Evolutionary conservation across 805 yeast species (phyloP).

Genomic region (Phaffomyces antillensis): DNA sequence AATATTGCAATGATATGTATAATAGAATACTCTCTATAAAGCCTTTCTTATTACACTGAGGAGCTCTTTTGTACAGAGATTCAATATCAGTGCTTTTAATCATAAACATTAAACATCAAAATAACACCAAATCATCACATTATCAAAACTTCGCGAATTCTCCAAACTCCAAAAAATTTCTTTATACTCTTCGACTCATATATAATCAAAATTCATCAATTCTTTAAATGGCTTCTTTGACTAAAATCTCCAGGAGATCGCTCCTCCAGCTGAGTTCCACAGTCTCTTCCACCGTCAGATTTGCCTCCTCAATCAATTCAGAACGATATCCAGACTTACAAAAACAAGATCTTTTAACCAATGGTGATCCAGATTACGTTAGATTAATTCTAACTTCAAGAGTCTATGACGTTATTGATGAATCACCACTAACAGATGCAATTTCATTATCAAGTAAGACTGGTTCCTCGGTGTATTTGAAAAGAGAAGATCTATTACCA

Average conservation of each 20-base stretch:
- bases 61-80: no score
- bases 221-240: background rate
- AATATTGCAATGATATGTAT: no score
- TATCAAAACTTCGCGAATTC: no score
- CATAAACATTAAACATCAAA: no score
- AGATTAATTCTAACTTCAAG: slow-evolving; percentile 85
- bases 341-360: slow-evolving; percentile 43
- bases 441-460: slow-evolving; percentile 64
- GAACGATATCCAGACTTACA: slow-evolving; percentile 20
- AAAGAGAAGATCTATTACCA: slow-evolving; percentile 90
- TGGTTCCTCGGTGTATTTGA: slow-evolving; percentile 70
- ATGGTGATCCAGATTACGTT: slow-evolving; percentile 86
- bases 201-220: no score
- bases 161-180: no score
- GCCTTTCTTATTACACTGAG: no score
- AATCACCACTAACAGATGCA: slow-evolving; percentile 78
- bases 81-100: no score
- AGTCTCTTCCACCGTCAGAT: background rate
- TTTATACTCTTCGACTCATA: no score
- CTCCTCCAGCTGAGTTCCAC: background rate
- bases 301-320: background rate
- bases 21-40: no score
- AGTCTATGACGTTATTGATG: slow-evolving; percentile 91
- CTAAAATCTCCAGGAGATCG: background rate
- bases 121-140: no score